These are phyloP conservation scores for Porodaedalea pini DNA, from an alignment of 1,284 basidiomycete genomes.

Conservation along the genomic window DNA sequence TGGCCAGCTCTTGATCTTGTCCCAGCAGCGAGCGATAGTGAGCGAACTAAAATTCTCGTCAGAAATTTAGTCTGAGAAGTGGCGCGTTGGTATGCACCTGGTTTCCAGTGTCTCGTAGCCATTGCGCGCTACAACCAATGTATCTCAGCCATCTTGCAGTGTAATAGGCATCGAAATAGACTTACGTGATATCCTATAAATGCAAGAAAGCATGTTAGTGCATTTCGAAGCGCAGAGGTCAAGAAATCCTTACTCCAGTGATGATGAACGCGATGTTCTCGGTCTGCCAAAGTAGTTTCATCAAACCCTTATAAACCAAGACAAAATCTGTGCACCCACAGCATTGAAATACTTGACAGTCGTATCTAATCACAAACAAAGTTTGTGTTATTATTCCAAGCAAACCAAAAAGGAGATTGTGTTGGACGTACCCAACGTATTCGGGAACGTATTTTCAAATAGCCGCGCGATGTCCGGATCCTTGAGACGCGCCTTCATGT, in stretches of 20 bases:
- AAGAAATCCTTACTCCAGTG: constrained; percentile 49
- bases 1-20: constrained; percentile 53
- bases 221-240: neutral
- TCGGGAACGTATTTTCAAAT: constrained; percentile 77
- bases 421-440: constrained; percentile 55
- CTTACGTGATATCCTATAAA: constrained; percentile 62
- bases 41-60: constrained; percentile 62
- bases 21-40: constrained; percentile 60
- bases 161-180: neutral
- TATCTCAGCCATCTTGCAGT: neutral
- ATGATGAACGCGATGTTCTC: constrained; percentile 74
- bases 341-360: constrained; percentile 69
- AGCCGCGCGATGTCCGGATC: constrained; percentile 71
- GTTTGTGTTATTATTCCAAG: no score
- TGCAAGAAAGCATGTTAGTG: constrained; percentile 11
- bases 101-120: constrained; percentile 76
- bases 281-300: constrained; percentile 33
- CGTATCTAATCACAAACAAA: constrained; percentile 51
- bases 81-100: constrained; percentile 50
- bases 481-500: constrained; percentile 66
- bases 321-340: constrained; percentile 32
- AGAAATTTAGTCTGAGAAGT: no score
- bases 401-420: no score
- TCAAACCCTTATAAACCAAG: constrained; percentile 5
- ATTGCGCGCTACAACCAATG: constrained; percentile 30